Conservation (phyloP, 2,329 filamentous ascomycete species). For the Fusarium odoratissimum region DNA sequence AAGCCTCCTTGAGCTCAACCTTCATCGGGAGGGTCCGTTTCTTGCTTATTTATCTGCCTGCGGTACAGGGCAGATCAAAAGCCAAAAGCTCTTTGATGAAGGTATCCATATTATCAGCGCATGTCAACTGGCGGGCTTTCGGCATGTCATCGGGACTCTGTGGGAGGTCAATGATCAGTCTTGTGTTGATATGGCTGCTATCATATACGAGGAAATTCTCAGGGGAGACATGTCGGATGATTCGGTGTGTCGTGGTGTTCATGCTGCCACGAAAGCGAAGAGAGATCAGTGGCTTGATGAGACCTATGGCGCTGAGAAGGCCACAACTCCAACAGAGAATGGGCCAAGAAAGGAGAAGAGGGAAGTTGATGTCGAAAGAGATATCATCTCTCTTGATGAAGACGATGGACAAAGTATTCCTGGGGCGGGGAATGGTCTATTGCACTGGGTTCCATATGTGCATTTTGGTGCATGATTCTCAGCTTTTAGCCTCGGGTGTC, state of each 20-base stretch:
- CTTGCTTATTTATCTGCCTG: background rate
- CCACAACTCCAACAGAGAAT: accelerated
- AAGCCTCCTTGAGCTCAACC: background rate
- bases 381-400: background rate
- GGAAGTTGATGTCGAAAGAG: accelerated
- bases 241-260: background rate
- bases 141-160: background rate
- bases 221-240: background rate
- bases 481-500: accelerated
- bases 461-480: background rate
- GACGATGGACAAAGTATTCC: accelerated
- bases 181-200: background rate
- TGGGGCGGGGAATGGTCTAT: accelerated
- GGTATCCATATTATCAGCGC: background rate
- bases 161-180: background rate
- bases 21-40: background rate
- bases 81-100: background rate
- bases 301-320: background rate
- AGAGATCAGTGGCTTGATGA: background rate
- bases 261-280: background rate
- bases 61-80: background rate
- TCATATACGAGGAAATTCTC: background rate
- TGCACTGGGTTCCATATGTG: background rate
- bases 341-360: accelerated
- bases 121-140: background rate